Percentiles rank a stretch among this genome's conserved stretches.
Evolutionary conservation across 1,284 basidiomycete genomes (phyloP).

Genomic region (Caloboletus firmus): DNA sequence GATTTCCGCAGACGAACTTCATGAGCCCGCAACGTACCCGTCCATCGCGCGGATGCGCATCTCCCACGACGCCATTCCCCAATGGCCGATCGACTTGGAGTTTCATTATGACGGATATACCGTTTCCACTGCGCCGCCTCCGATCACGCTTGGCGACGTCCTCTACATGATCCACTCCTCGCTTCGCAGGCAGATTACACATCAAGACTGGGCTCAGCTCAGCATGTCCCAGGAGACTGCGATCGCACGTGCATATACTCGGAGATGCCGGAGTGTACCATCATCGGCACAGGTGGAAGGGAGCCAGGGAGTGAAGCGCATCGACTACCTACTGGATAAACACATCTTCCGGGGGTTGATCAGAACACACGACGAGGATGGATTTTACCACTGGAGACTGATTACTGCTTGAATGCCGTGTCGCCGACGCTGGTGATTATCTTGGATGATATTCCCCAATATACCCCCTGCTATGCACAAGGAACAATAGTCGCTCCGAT

Average conservation of each 20-base stretch:
- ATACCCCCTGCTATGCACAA: conserved; percentile 1
- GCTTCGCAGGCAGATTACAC: conserved; percentile 54
- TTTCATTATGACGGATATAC: conserved; percentile 34
- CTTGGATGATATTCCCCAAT: neutral
- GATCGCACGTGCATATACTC: conserved; percentile 56
- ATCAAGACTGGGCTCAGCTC: conserved; percentile 55
- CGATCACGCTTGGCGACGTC: conserved; percentile 60
- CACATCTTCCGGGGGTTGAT: conserved; percentile 56
- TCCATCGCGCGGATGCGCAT: conserved; percentile 56
- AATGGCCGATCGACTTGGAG: conserved; percentile 62
- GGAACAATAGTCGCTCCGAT: neutral
- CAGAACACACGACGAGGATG: conserved; percentile 37
- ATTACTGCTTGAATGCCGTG: conserved; percentile 25
- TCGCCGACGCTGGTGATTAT: neutral
- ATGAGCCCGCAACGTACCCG: conserved; percentile 57
- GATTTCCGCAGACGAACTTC: conserved; percentile 46
- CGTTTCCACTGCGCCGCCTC: conserved; percentile 29
- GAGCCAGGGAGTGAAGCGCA: conserved; percentile 53
- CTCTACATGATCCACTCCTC: conserved; percentile 51
- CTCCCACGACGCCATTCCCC: conserved; percentile 52
- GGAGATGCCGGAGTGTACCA: conserved; percentile 47
- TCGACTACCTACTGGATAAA: conserved; percentile 58
- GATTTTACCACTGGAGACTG: conserved; percentile 42
- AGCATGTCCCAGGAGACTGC: conserved; percentile 40
- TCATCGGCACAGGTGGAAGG: conserved; percentile 42